phyloP scores from a whole-genome alignment of 2,329 filamentous ascomycete species.

The Grosmannia serpens region DNA sequence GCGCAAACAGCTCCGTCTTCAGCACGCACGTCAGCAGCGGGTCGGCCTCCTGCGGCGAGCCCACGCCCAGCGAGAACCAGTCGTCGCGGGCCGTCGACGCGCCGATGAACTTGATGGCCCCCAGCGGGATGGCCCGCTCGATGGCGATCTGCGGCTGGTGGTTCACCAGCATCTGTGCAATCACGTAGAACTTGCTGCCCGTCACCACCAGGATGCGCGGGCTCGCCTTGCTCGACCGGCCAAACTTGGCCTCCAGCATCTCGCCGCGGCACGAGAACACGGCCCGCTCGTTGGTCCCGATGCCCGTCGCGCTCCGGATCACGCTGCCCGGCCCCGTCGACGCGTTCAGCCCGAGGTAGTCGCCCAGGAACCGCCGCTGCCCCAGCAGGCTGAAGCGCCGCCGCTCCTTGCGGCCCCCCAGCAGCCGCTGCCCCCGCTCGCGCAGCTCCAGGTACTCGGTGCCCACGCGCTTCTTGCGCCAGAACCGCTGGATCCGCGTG shows the following conservation, averaged over 20 bases:
- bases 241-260: slow-evolving; percentile 85
- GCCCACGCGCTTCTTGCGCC: slow-evolving; percentile 84
- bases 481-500: slow-evolving; percentile 87
- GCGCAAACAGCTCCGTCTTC: slow-evolving; percentile 95
- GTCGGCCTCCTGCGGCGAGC: slow-evolving; percentile 84
- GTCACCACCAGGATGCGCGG: slow-evolving; percentile 79
- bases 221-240: slow-evolving; percentile 86
- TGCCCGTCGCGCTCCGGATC: slow-evolving; percentile 61
- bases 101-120: slow-evolving; percentile 79
- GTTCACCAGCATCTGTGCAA: slow-evolving; percentile 74
- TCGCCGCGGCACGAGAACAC: slow-evolving; percentile 90
- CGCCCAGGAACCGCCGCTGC: slow-evolving; percentile 83
- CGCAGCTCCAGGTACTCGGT: slow-evolving; percentile 80
- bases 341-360: slow-evolving; percentile 85
- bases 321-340: slow-evolving; percentile 68
- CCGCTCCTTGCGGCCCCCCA: slow-evolving; percentile 81
- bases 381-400: slow-evolving; percentile 84
- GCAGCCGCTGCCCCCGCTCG: slow-evolving; percentile 73
- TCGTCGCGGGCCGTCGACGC: slow-evolving; percentile 77
- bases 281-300: slow-evolving; percentile 60
- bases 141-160: slow-evolving; percentile 69
- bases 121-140: slow-evolving; percentile 72
- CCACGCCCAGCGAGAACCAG: slow-evolving; percentile 89
- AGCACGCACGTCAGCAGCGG: slow-evolving; percentile 88
- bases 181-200: slow-evolving; percentile 75